These are phyloP conservation scores for Xanthoceras sorbifolium DNA, from an alignment of 345 rosid species.

Conservation along the genomic window DNA sequence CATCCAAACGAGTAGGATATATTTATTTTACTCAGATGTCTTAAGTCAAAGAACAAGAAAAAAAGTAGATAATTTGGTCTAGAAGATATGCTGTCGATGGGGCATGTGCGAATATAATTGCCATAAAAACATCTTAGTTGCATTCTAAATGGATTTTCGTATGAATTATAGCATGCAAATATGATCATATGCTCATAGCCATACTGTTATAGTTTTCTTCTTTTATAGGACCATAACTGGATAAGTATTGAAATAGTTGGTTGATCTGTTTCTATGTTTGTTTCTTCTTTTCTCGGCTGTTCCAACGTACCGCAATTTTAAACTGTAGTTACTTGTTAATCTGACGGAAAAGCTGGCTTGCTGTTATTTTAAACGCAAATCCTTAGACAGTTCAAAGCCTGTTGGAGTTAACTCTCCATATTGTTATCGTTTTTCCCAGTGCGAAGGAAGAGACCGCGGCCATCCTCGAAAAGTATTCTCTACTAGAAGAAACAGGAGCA, in stretches of 20 bases:
- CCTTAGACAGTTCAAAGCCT: neutral
- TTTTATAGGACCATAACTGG: neutral
- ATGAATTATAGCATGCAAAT: neutral
- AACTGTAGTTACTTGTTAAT: too few relatives aligned
- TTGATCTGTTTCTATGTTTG: neutral
- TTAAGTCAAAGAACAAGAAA: neutral
- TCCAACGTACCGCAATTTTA: too few relatives aligned
- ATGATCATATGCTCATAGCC: neutral
- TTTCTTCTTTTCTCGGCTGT: too few relatives aligned
- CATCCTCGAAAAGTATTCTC: slow-evolving; percentile 57
- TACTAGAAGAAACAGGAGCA: slow-evolving; percentile 42
- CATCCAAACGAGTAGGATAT: neutral
- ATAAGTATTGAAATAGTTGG: neutral
- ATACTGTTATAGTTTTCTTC: neutral
- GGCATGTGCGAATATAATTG: neutral
- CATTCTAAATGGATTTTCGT: neutral
- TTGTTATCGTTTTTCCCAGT: slow-evolving; percentile 39
- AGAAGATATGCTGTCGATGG: neutral
- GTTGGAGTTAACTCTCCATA: neutral
- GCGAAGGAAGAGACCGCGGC: slow-evolving; percentile 61
- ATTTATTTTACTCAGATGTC: neutral
- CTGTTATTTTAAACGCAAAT: neutral
- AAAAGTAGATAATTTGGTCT: too few relatives aligned
- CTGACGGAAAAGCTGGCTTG: too few relatives aligned
- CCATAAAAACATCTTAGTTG: neutral